Evolutionary conservation across 1,284 basidiomycete species (phyloP).

Genomic region (Coriolopsis trogii): DNA sequence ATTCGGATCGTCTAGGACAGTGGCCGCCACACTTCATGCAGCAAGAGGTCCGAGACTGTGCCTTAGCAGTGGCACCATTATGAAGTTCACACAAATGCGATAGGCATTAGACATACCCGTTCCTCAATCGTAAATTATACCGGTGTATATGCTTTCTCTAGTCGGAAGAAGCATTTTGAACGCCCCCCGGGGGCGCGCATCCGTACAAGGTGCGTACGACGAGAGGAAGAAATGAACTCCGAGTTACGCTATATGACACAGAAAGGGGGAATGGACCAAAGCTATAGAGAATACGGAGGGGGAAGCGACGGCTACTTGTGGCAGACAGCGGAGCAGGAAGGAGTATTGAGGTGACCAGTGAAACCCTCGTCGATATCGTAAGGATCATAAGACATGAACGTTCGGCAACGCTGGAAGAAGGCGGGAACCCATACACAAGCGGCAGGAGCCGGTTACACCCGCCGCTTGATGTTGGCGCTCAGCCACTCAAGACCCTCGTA

Average conservation of each 20-base stretch:
- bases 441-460: slow-evolving; percentile 53
- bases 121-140: slow-evolving; percentile 22
- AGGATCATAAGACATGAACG: slow-evolving; percentile 45
- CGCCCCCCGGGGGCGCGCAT: slow-evolving; percentile 19
- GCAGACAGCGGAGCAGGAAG: slow-evolving; percentile 27
- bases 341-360: slow-evolving; percentile 27
- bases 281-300: slow-evolving; percentile 17
- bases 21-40: no score
- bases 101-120: slow-evolving; percentile 9
- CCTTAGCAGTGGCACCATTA: no score
- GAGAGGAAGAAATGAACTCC: slow-evolving; percentile 24
- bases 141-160: slow-evolving; percentile 29
- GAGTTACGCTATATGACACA: slow-evolving; percentile 31
- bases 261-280: slow-evolving; percentile 19
- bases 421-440: slow-evolving; percentile 27
- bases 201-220: slow-evolving; percentile 23
- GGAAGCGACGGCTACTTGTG: slow-evolving; percentile 25
- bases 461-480: slow-evolving; percentile 87
- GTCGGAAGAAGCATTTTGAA: slow-evolving; percentile 28
- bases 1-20: no score
- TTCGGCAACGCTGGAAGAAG: slow-evolving; percentile 40
- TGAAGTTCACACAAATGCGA: no score
- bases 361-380: slow-evolving; percentile 35
- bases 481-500: slow-evolving; percentile 99
- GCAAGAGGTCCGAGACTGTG: no score